Conservation (phyloP, 2,329 filamentous ascomycete species). For the Sclerotinia sclerotiorum region DNA sequence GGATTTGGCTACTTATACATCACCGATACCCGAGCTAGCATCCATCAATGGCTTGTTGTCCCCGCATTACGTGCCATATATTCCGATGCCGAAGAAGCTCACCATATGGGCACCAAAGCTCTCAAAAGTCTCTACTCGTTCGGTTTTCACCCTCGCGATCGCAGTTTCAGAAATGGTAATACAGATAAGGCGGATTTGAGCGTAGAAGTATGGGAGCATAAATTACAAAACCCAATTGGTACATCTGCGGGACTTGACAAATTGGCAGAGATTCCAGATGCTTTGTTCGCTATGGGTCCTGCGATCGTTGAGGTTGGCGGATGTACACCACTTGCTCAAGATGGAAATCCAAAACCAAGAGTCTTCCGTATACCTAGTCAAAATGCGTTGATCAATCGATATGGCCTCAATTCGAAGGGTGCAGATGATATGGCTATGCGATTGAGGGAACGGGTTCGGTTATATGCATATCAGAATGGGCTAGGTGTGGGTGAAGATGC, state of each 20-base stretch:
- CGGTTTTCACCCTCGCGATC: slow-evolving; percentile 79
- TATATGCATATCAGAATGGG: slow-evolving; percentile 71
- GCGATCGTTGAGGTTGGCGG: slow-evolving; percentile 91
- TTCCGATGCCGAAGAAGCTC: slow-evolving; percentile 86
- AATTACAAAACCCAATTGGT: slow-evolving; percentile 80
- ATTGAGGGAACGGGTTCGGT: slow-evolving; percentile 73
- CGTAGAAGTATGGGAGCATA: slow-evolving; percentile 69
- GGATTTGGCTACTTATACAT: slow-evolving; percentile 61
- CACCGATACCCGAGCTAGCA: slow-evolving; percentile 72
- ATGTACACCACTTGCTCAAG: slow-evolving; percentile 81
- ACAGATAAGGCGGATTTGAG: slow-evolving; percentile 43
- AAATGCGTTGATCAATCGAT: slow-evolving; percentile 90
- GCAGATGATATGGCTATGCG: slow-evolving; percentile 82
- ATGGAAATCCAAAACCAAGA: slow-evolving; percentile 82
- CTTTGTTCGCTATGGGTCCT: slow-evolving; percentile 80
- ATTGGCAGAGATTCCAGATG: slow-evolving; percentile 82
- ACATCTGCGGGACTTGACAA: slow-evolving; percentile 97
- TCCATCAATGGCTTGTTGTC: slow-evolving; percentile 67
- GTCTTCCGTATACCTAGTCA: slow-evolving; percentile 84
- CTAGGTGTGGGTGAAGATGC: slow-evolving; percentile 61
- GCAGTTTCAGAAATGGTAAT: slow-evolving; percentile 41
- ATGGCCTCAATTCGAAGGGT: slow-evolving; percentile 89
- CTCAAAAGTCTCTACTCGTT: slow-evolving; percentile 73
- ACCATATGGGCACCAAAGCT: slow-evolving; percentile 71
- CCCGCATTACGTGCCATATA: slow-evolving; percentile 64